A percentile compares a stretch with the other conserved stretches of the same genome.
Evolutionary conservation across 176 grass and related monocot genomes (phyloP).

Genomic region (Juncus inflexus): DNA sequence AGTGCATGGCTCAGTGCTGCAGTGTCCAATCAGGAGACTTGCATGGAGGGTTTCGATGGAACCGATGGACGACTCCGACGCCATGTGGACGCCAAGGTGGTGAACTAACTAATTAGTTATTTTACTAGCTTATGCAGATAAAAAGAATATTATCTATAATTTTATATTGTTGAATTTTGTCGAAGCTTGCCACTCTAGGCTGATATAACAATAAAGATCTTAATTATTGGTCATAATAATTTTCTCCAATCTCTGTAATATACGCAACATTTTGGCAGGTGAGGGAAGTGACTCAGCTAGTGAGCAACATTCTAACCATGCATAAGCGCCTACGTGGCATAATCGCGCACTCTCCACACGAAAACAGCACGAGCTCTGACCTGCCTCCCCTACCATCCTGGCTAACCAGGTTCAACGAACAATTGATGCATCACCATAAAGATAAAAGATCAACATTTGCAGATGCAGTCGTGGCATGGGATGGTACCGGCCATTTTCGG

Average conservation of each 20-base stretch:
- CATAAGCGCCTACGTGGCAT: conserved; percentile 60
- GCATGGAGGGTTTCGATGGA: conserved; percentile 71
- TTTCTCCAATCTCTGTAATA: not conserved
- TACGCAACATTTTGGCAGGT: conserved; percentile 18
- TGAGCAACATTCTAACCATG: conserved; percentile 77
- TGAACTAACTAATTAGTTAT: not conserved
- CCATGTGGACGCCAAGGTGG: conserved; percentile 40
- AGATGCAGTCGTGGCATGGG: conserved; percentile 73
- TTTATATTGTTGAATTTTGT: too few species aligned
- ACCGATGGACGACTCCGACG: conserved; percentile 44
- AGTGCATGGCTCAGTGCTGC: conserved; percentile 83
- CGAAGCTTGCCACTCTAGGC: too few species aligned
- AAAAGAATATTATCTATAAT: too few species aligned
- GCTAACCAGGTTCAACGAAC: conserved; percentile 36
- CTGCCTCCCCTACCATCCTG: conserved; percentile 64
- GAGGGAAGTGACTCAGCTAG: conserved; percentile 57
- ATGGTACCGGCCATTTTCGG: conserved; percentile 63
- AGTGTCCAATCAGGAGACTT: conserved; percentile 76
- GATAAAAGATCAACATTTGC: conserved; percentile 28
- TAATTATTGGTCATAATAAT: too few species aligned
- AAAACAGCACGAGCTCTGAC: conserved; percentile 28
- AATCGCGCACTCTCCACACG: conserved; percentile 32
- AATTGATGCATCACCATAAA: not conserved
- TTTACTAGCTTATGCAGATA: too few species aligned
- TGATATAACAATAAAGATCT: too few species aligned